These are phyloP conservation scores for Phytopythium delawarense DNA, from an alignment of 352 stramenopile genomes.

Conservation along the genomic window DNA sequence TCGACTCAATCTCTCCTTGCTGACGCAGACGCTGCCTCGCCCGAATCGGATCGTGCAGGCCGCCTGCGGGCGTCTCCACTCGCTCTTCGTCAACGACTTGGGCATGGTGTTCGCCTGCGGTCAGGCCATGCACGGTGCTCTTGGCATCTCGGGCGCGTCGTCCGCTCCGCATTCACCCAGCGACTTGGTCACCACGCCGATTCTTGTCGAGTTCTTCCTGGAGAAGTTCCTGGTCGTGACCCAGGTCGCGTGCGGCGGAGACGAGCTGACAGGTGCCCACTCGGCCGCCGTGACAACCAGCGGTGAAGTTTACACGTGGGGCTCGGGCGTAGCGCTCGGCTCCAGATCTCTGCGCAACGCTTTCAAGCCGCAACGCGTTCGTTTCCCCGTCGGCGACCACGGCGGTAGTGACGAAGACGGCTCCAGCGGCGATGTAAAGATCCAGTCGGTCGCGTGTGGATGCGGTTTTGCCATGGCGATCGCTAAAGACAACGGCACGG, in stretches of 20 bases:
- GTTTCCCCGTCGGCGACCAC: slow-evolving; percentile 14
- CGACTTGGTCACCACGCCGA: slow-evolving; percentile 25
- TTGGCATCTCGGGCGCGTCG: slow-evolving; percentile 25
- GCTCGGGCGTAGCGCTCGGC: slow-evolving; percentile 46
- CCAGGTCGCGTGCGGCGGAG: slow-evolving; percentile 46
- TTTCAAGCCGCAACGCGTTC: slow-evolving; percentile 28
- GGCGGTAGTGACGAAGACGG: background rate
- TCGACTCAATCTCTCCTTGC: background rate
- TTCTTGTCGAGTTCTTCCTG: slow-evolving; percentile 51
- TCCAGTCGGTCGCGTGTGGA: slow-evolving; percentile 48
- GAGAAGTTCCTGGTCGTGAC: slow-evolving; percentile 34
- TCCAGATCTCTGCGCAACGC: slow-evolving; percentile 33
- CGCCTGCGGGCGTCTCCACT: slow-evolving; percentile 53
- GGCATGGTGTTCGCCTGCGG: slow-evolving; percentile 63
- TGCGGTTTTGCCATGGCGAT: slow-evolving; percentile 81
- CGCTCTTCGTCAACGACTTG: slow-evolving; percentile 59
- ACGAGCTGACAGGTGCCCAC: slow-evolving; percentile 51
- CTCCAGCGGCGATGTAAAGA: background rate
- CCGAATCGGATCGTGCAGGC: slow-evolving; percentile 57
- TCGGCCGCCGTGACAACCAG: slow-evolving; percentile 59
- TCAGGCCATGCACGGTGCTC: slow-evolving; percentile 39
- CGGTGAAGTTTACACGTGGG: slow-evolving; percentile 76
- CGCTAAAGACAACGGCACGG: slow-evolving; percentile 28
- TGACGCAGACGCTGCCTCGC: slow-evolving; percentile 17
- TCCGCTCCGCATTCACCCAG: background rate